These are phyloP conservation scores for Xylariaceae sp. DNA, from an alignment of 2,329 filamentous ascomycete species.

Conservation along the genomic window DNA sequence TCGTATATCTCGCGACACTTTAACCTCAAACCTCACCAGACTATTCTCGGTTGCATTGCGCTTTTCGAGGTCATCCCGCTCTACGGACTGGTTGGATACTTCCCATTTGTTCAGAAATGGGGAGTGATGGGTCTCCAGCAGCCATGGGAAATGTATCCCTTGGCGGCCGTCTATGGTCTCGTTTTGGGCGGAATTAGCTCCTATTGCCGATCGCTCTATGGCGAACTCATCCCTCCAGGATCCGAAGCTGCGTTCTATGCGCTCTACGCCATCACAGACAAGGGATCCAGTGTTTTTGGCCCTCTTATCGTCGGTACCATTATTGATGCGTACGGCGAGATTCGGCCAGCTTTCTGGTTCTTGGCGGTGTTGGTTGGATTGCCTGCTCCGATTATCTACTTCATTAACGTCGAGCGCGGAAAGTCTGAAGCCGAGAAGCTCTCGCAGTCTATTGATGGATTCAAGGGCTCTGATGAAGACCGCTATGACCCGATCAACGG, in stretches of 20 bases:
- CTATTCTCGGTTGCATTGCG: conserved; percentile 84
- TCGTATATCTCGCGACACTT: conserved; percentile 67
- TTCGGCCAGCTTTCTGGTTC: conserved; percentile 87
- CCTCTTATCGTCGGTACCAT: conserved; percentile 91
- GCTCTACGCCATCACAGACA: conserved; percentile 95
- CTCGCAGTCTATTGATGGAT: conserved; percentile 54
- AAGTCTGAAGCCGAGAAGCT: conserved; percentile 62
- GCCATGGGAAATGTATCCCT: conserved; percentile 92
- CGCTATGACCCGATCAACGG: conserved; percentile 19
- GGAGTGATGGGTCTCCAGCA: conserved; percentile 84
- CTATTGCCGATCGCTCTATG: conserved; percentile 88
- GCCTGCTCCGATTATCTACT: conserved; percentile 76
- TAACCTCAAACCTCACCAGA: conserved; percentile 71
- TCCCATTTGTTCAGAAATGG: conserved; percentile 69
- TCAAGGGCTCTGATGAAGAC: conserved; percentile 33
- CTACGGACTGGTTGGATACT: conserved; percentile 83
- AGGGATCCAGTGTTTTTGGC: conserved; percentile 89
- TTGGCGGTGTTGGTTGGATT: conserved; percentile 77
- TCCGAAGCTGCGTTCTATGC: conserved; percentile 96
- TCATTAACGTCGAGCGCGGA: conserved; percentile 78
- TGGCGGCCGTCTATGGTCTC: conserved; percentile 86
- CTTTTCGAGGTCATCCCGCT: conserved; percentile 90
- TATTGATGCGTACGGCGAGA: conserved; percentile 76
- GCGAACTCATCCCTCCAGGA: conserved; percentile 88
- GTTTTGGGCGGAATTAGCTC: conserved; percentile 88